These are phyloP conservation scores for Arabidopsis suecica DNA, from an alignment of 345 rosid species.

Conservation along the genomic window DNA sequence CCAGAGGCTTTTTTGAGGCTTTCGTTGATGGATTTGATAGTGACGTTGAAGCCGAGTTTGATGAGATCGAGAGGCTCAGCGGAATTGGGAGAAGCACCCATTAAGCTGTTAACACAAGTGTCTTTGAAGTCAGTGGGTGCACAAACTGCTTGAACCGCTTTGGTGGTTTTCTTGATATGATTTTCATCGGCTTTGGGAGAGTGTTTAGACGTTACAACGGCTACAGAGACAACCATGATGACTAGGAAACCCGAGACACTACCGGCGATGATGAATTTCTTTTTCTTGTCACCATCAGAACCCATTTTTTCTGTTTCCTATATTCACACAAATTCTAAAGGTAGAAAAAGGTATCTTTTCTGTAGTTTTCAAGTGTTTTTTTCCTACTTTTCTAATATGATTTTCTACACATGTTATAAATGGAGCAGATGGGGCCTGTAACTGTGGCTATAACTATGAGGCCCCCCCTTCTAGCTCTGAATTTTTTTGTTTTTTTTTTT, in stretches of 20 bases:
- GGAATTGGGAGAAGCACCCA: conserved; percentile 49
- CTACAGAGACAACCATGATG: conserved; percentile 68
- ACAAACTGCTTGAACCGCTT: conserved; percentile 65
- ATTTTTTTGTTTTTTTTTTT: not conserved
- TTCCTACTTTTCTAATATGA: conserved; percentile 28
- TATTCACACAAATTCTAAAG: not conserved
- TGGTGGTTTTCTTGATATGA: conserved; percentile 40
- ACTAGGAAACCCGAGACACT: conserved; percentile 60
- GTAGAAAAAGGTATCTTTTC: not conserved
- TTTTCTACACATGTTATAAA: conserved; percentile 3
- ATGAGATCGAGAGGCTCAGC: conserved; percentile 67
- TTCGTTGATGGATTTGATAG: conserved; percentile 48
- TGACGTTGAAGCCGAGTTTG: conserved; percentile 53
- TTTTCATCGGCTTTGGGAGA: not conserved
- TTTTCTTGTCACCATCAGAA: conserved; percentile 41
- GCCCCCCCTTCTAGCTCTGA: conserved; percentile 39
- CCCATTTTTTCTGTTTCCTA: conserved; percentile 26
- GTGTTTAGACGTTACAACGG: conserved; percentile 43
- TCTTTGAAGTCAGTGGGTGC: conserved; percentile 62
- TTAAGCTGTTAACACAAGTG: conserved; percentile 57
- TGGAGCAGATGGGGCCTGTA: conserved; percentile 34
- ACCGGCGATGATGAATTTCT: conserved; percentile 53
- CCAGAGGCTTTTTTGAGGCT: conserved; percentile 53
- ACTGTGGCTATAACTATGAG: conserved; percentile 33
- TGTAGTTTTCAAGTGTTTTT: not conserved